Conservation (phyloP, 306 rosid species). For the Phaseolus lunatus region DNA sequence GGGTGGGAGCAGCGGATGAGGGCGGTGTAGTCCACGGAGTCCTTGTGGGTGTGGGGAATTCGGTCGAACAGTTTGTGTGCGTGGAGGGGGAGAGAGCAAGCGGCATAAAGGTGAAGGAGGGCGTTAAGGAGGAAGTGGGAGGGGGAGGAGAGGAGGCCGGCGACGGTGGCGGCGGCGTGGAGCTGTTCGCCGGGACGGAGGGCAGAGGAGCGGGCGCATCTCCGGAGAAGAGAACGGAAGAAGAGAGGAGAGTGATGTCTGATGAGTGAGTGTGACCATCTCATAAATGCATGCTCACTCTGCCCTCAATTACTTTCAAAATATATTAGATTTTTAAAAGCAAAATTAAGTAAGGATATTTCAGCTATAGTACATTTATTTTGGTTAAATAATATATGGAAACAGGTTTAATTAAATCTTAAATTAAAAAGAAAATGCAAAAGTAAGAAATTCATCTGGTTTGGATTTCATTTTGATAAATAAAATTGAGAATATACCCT, state of each 20-base stretch:
- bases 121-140: conserved; percentile 69
- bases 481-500: too few relatives aligned
- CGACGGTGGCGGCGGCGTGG: conserved; percentile 62
- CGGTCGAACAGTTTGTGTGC: conserved; percentile 62
- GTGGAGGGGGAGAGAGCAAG: conserved; percentile 34
- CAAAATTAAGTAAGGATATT: too few relatives aligned
- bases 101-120: conserved; percentile 58
- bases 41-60: conserved; percentile 72
- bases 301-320: too few relatives aligned
- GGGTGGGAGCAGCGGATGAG: conserved; percentile 61
- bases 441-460: too few relatives aligned
- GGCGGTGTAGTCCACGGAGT: conserved; percentile 72
- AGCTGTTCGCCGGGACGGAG: conserved; percentile 64
- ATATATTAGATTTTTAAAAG: too few relatives aligned
- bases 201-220: conserved; percentile 60
- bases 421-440: too few relatives aligned
- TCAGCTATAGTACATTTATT: too few relatives aligned
- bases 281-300: background rate
- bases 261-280: conserved; percentile 15
- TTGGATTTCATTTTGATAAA: too few relatives aligned
- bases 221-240: conserved; percentile 67
- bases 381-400: too few relatives aligned
- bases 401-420: too few relatives aligned
- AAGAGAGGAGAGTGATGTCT: background rate
- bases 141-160: conserved; percentile 55